Evolutionary conservation across 2,329 filamentous ascomycete genomes (phyloP).

Genomic region (Domatiomyces globalis): DNA sequence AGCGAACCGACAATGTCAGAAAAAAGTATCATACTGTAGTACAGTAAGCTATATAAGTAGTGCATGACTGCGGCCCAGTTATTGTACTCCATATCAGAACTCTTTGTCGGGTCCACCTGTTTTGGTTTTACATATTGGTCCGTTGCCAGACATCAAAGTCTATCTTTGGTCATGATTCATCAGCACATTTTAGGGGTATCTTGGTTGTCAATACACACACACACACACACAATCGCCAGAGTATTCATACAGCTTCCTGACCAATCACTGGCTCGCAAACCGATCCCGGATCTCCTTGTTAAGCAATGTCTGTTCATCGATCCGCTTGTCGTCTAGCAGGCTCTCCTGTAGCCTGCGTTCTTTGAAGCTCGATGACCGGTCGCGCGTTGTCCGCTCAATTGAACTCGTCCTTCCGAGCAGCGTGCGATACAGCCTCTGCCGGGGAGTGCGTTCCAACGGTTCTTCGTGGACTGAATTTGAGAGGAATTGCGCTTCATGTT

Average conservation of each 20-base stretch:
- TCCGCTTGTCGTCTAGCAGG: neutral
- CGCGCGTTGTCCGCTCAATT: constrained; percentile 12
- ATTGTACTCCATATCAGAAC: no score
- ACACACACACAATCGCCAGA: constrained; percentile 10
- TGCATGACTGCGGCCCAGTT: no score
- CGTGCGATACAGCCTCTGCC: constrained; percentile 11
- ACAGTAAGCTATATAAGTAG: no score
- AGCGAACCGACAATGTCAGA: neutral
- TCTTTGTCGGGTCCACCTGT: neutral
- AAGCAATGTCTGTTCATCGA: constrained; percentile 6
- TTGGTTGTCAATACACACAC: constrained; percentile 10
- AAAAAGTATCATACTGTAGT: no score
- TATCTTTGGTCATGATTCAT: constrained; percentile 15
- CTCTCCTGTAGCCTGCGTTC: constrained; percentile 4
- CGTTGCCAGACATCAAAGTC: constrained; percentile 13
- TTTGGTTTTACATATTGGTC: constrained; percentile 7
- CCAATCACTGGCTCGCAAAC: constrained; percentile 6
- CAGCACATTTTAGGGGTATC: constrained; percentile 15
- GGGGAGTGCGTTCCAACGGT: constrained; percentile 5
- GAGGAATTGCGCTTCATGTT: constrained; percentile 34
- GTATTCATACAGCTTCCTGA: constrained; percentile 3
- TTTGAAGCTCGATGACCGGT: constrained; percentile 10
- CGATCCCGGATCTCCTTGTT: constrained; percentile 13
- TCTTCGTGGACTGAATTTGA: constrained; percentile 12
- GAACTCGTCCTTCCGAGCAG: constrained; percentile 13